Evolutionary conservation across 2,329 filamentous ascomycete species (phyloP), one percentile per base, ranked within the genome.

Genomic region (Alternaria arbusti): DNA sequence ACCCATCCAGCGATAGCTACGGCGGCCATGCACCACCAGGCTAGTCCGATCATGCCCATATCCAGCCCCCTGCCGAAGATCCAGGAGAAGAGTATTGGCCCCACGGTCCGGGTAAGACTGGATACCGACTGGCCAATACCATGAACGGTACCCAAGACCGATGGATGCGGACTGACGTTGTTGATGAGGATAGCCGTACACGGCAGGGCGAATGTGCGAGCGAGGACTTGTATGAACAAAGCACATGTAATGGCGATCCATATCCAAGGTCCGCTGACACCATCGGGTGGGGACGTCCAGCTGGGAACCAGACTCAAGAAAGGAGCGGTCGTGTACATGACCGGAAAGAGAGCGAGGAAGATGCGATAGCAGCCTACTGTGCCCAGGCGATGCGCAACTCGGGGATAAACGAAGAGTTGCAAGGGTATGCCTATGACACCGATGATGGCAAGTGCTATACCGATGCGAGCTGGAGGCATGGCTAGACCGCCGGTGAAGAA

Each of bases 41-140:
- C 85, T 8, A 85, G 80, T 1, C 88, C 89, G 0, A 91, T 84
- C 3, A 89, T 68, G 0, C 88, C 88, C 28, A 82, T 78, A 32
- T 84, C 83, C 22, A 91, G 73, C 0, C 89, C 88, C 10, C 84
- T 74, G 0, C 89, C 89, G 67, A 90, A 91, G 1, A 89, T 70
- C 70, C 84, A 86, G 0, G 88, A 88, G n/a, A 87, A 85, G 13
- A 89, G 54, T 11, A 89, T 79, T 0, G 89, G 89, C 0, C 88
- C 89, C 11, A 90, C 68, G 0, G 89, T 90, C 15, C 88, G 79
- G 3, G 86, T 86, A 0, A 86, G 82, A 66, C 86, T 88, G 55
- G 84, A 86, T 0, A 87, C 85, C 52, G 85, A 89, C 78, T 90
- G 88, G 0, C 85, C 86, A 5, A 88, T 78, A 0, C 87, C 87